Percentiles rank a stretch among this genome's conserved stretches.
Conservation (phyloP, 495 filamentous ascomycete genomes). For the Penicillium canescens region DNA sequence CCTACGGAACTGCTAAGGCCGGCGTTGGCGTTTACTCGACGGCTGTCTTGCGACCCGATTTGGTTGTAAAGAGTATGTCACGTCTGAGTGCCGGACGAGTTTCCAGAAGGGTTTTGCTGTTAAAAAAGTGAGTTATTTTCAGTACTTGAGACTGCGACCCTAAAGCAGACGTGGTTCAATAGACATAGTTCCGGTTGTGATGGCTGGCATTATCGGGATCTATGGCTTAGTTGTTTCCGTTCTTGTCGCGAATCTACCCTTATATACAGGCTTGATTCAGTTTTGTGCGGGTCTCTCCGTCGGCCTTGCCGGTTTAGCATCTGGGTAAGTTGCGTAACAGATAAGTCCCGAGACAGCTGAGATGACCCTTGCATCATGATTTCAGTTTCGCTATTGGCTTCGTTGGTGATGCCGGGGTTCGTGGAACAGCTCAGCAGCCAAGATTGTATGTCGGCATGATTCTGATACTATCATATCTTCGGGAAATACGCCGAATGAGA, state of each 20-base stretch:
- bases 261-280: constrained; percentile 96
- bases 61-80: constrained; percentile 97
- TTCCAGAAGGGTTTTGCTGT: too few relatives aligned
- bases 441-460: constrained; percentile 99
- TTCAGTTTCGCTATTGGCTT: constrained; percentile 93
- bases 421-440: constrained; percentile 96
- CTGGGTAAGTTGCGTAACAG: constrained; percentile 60
- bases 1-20: constrained; percentile 98
- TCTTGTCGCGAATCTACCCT: constrained; percentile 81
- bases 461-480: constrained; percentile 67
- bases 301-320: constrained; percentile 94
- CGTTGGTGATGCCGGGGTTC: constrained; percentile 98
- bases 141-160: background rate
- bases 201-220: constrained; percentile 99
- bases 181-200: constrained; percentile 99
- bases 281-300: constrained; percentile 95
- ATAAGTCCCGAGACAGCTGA: background rate
- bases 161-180: constrained; percentile 17
- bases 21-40: constrained; percentile 98
- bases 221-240: constrained; percentile 99
- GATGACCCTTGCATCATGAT: constrained; percentile 5
- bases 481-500: too few relatives aligned
- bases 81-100: background rate
- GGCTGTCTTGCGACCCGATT: constrained; percentile 94
- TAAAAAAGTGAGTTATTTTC: background rate